Base-by-base conservation (phyloP, 306 rosid species). In the Trifolium subterraneum region DNA sequence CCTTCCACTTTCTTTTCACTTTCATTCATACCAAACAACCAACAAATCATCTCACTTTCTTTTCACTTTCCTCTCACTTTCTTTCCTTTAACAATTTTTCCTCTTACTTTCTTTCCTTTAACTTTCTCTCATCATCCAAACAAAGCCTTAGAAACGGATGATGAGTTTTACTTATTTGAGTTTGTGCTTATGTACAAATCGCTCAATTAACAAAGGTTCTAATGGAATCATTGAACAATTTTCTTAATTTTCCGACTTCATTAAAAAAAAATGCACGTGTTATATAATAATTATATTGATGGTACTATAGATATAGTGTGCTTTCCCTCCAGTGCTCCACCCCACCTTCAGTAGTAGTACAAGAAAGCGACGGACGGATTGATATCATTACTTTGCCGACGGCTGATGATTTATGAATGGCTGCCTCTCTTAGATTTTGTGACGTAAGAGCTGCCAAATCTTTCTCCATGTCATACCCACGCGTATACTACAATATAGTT, bases 381-480 rank as follows among this genome's bases (percentile, higher is more conserved):
- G 25, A 12, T 36, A 54, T 48, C 61, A 54, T 54, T 39, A 52
- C 78, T 64, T 65, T 65, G 54, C 66, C 70, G 75, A 74, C 50
- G 83, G 73, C 80, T 62, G 45, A 61, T 61, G 50, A 74, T 70
- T 67, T 55, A 5, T 23, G 16, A 54, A 54, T 48, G 9, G 16
- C 2, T 39, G 12, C 61, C 62, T 27, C 36, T 56, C 31, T 38
- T 47, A 80, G 78, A 75, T 75, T 75, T 69, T 63, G 58, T 75
- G 80, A 80, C 73, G 68, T 12, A 75, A 22, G 63, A 62, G 10
- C 16, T 11, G n/a, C 48, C 27, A 74, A 50, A 64, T 80, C 77
- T 64, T 69, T 75, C n/a, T 69, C 42, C 80, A 51, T 22, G 8
- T 36, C 39, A 36, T 8, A 36, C 38, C 38, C 80, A 70, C 55